These are phyloP conservation scores for Massariosphaeria phaeospora DNA, from an alignment of 495 filamentous ascomycete species.

Conservation along the genomic window DNA sequence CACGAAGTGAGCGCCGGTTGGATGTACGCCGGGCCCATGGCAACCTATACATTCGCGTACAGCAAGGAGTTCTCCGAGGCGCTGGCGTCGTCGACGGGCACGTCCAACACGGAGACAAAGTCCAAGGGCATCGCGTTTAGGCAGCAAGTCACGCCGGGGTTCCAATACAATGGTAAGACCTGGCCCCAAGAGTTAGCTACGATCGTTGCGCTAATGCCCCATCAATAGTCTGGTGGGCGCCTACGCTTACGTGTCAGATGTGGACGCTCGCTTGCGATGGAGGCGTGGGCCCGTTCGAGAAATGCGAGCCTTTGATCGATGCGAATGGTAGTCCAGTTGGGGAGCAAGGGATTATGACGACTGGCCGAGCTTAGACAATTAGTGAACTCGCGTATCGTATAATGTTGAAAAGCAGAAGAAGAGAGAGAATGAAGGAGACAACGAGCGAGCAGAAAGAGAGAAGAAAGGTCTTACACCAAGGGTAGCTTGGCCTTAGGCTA, in stretches of 20 bases:
- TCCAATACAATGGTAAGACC: not conserved
- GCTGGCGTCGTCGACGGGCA: not conserved
- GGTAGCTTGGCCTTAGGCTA: too few species aligned
- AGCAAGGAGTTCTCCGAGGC: not conserved
- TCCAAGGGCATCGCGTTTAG: not conserved
- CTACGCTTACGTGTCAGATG: not conserved
- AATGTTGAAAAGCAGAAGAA: too few species aligned
- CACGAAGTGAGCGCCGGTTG: not conserved
- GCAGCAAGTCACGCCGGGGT: not conserved
- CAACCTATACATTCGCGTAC: not conserved
- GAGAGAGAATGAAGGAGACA: too few species aligned
- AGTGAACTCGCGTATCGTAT: too few species aligned
- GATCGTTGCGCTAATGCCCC: not conserved
- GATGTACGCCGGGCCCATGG: not conserved
- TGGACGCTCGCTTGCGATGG: not conserved
- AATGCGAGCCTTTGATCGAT: not conserved
- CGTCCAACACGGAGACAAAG: not conserved
- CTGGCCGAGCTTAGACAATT: too few species aligned
- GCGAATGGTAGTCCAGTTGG: not conserved
- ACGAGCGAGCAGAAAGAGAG: too few species aligned
- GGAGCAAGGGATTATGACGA: conserved; percentile 1
- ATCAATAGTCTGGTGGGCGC: not conserved
- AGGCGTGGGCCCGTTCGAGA: not conserved
- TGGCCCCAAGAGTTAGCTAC: not conserved
- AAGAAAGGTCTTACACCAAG: too few species aligned